These are phyloP conservation scores for Suillus bovinus DNA, from an alignment of 768 basidiomycete species.

Conservation along the genomic window DNA sequence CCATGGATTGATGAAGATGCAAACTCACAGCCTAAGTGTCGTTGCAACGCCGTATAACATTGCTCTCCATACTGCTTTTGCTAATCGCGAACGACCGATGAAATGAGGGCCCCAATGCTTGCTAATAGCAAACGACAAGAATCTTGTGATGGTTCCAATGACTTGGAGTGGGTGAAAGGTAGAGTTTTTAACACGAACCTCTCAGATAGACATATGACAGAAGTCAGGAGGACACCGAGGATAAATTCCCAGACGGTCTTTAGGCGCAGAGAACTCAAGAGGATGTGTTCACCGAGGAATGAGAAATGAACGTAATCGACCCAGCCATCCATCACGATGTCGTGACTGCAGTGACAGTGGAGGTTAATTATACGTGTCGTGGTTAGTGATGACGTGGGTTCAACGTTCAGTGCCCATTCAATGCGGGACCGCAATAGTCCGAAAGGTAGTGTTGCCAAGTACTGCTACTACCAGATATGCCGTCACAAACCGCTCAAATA, in stretches of 20 bases:
- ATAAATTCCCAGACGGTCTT: slow-evolving; percentile 51
- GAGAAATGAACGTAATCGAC: slow-evolving; percentile 44
- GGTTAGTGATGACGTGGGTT: neutral
- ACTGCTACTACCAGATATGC: too few species aligned
- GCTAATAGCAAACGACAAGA: slow-evolving; percentile 49
- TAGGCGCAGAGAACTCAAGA: slow-evolving; percentile 43
- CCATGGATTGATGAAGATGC: neutral
- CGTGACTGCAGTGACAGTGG: neutral
- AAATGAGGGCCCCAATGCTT: slow-evolving; percentile 48
- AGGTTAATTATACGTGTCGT: neutral
- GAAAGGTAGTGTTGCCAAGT: too few species aligned
- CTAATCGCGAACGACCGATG: slow-evolving; percentile 42
- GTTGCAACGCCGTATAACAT: slow-evolving; percentile 58
- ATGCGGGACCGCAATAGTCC: neutral
- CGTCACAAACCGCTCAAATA: neutral
- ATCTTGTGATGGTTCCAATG: slow-evolving; percentile 32
- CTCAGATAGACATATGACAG: slow-evolving; percentile 53
- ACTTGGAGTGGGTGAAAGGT: slow-evolving; percentile 4
- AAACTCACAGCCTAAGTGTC: slow-evolving; percentile 60
- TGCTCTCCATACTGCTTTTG: slow-evolving; percentile 53
- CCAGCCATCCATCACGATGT: slow-evolving; percentile 42
- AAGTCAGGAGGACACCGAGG: slow-evolving; percentile 44
- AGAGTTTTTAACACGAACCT: slow-evolving; percentile 41
- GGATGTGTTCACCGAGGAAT: slow-evolving; percentile 47
- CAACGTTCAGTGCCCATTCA: too few species aligned